Evolutionary conservation across 2,329 filamentous ascomycete genomes (phyloP).

Genomic region (Cytospora schulzeri): DNA sequence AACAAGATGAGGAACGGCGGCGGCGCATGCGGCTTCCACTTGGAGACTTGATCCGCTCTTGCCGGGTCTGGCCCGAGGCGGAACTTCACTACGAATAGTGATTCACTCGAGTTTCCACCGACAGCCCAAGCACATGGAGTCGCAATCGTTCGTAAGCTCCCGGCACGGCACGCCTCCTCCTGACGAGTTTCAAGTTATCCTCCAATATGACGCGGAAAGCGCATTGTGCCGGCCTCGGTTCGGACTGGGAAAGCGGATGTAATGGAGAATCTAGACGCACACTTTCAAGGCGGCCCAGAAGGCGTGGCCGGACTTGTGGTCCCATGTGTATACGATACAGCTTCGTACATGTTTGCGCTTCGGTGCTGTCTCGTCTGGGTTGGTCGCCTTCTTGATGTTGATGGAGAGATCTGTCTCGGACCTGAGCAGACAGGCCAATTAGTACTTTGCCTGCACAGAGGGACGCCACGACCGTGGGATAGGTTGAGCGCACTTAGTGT

Average conservation of each 20-base stretch:
- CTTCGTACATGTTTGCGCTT: slow-evolving; percentile 94
- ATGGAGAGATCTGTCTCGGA: slow-evolving; percentile 70
- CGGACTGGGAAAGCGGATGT: not conserved
- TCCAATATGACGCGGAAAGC: not conserved
- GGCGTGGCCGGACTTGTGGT: slow-evolving; percentile 90
- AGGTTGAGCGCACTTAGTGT: slow-evolving; percentile 35
- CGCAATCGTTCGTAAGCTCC: not conserved
- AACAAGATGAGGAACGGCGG: not conserved
- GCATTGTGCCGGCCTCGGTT: not conserved
- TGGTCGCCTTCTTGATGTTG: slow-evolving; percentile 72
- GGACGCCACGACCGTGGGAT: not conserved
- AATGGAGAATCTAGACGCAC: slow-evolving; percentile 45
- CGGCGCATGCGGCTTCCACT: slow-evolving; percentile 7
- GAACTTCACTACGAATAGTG: not conserved
- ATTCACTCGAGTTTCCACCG: not conserved
- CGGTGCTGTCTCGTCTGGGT: slow-evolving; percentile 66
- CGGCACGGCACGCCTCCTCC: not conserved
- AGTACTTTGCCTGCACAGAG: slow-evolving; percentile 20
- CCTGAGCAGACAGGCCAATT: slow-evolving; percentile 42
- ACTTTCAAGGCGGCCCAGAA: slow-evolving; percentile 99
- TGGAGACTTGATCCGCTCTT: not conserved
- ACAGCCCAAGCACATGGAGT: not conserved
- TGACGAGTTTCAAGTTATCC: not conserved
- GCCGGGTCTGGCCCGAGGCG: no score
- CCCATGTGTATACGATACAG: slow-evolving; percentile 99